phyloP scores from a whole-genome alignment of 2,329 filamentous ascomycete genomes.

The Venturia pyrina region DNA sequence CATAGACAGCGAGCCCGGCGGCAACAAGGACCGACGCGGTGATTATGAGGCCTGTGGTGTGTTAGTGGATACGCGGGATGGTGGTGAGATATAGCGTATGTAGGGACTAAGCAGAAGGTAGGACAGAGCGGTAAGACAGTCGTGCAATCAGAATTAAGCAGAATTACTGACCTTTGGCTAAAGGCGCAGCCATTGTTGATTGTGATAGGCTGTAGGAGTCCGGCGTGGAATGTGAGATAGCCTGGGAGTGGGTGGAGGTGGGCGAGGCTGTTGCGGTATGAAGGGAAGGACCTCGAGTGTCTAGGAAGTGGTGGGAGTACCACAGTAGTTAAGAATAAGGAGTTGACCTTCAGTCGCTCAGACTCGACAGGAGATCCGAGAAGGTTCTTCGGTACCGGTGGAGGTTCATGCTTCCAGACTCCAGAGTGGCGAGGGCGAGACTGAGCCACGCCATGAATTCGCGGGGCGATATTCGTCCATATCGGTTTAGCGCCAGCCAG shows the following conservation, averaged over 20 bases:
- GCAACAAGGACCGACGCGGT: constrained; percentile 52
- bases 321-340: not conserved
- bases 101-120: too few relatives aligned
- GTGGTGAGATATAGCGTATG: too few relatives aligned
- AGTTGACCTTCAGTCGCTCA: not conserved
- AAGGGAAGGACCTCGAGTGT: not conserved
- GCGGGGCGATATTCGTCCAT: not conserved
- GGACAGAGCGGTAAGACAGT: too few relatives aligned
- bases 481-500: not conserved
- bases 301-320: too few relatives aligned
- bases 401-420: not conserved
- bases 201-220: not conserved
- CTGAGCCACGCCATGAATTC: not conserved
- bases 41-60: constrained; percentile 32
- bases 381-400: too few relatives aligned
- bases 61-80: not conserved
- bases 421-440: not conserved
- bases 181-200: not conserved
- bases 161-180: not conserved
- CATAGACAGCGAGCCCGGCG: constrained; percentile 52
- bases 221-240: not conserved
- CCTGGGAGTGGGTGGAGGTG: not conserved
- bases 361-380: not conserved
- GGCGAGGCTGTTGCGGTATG: not conserved
- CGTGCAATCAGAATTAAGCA: not conserved